Evolutionary conservation across 2,329 filamentous ascomycete genomes (phyloP).

Genomic region (Claviceps cyperi): DNA sequence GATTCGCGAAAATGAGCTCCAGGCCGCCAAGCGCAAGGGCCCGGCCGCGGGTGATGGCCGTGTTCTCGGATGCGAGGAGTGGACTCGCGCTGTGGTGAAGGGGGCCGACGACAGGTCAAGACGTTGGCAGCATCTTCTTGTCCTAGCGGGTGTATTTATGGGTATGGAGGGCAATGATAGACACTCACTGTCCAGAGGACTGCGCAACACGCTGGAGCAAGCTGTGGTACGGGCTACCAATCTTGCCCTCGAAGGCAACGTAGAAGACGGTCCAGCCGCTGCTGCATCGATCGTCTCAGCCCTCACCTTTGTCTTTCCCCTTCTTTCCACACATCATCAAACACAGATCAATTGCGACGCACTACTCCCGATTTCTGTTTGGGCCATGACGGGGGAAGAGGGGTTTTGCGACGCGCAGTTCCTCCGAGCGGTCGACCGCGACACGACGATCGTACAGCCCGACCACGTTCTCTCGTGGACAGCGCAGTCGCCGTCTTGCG

Average conservation of each 20-base stretch:
- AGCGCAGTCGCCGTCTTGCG: constrained; percentile 42
- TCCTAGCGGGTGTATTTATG: constrained; percentile 64
- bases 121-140: constrained; percentile 73
- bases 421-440: constrained; percentile 51
- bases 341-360: constrained; percentile 49
- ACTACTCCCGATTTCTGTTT: constrained; percentile 55
- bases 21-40: constrained; percentile 18
- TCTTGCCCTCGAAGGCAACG: constrained; percentile 46
- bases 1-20: constrained; percentile 33
- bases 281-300: constrained; percentile 49
- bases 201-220: constrained; percentile 54
- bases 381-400: constrained; percentile 53
- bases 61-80: constrained; percentile 34
- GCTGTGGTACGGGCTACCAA: constrained; percentile 65
- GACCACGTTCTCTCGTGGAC: constrained; percentile 46
- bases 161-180: constrained; percentile 55
- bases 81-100: constrained; percentile 41
- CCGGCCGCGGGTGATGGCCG: constrained; percentile 26
- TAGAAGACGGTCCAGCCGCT: constrained; percentile 26
- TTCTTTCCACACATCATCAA: constrained; percentile 47
- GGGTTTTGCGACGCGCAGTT: constrained; percentile 68
- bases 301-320: constrained; percentile 62
- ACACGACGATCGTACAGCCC: constrained; percentile 42
- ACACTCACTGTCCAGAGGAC: constrained; percentile 44
- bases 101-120: constrained; percentile 44